These are phyloP conservation scores for Suillus subluteus DNA, from an alignment of 768 basidiomycete species.

Conservation along the genomic window DNA sequence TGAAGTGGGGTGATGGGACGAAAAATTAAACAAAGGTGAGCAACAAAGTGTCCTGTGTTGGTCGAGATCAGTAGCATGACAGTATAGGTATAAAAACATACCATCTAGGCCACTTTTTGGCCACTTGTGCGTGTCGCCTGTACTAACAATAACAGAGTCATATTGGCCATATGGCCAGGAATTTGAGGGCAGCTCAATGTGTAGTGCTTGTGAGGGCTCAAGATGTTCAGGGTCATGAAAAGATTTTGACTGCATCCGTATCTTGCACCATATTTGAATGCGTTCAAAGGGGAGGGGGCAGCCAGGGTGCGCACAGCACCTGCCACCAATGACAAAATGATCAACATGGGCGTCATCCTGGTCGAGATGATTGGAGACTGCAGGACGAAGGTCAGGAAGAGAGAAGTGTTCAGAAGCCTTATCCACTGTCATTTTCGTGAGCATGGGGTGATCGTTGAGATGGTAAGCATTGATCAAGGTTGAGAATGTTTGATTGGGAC, in stretches of 20 bases:
- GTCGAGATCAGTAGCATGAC: too few relatives aligned
- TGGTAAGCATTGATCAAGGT: not conserved
- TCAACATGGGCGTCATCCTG: not conserved
- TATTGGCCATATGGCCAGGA: too few relatives aligned
- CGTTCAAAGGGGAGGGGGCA: constrained; percentile 22
- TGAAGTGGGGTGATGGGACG: too few relatives aligned
- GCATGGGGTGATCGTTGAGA: not conserved
- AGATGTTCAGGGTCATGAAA: constrained; percentile 25
- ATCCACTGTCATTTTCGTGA: not conserved
- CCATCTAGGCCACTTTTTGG: too few relatives aligned
- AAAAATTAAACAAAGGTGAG: too few relatives aligned
- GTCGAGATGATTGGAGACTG: not conserved
- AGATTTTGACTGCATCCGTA: constrained; percentile 29
- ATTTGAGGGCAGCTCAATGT: too few relatives aligned
- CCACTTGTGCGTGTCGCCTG: too few relatives aligned
- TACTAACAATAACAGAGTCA: too few relatives aligned
- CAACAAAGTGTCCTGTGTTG: too few relatives aligned
- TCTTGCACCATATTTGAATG: constrained; percentile 35
- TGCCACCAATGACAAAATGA: not conserved
- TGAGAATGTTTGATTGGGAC: not conserved
- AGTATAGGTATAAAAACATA: too few relatives aligned
- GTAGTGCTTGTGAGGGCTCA: constrained; percentile 12
- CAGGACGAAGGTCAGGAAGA: constrained; percentile 1
- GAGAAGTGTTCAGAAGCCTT: not conserved
- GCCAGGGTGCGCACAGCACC: too few relatives aligned